Conservation (phyloP, 169 alveolate genomes). For the Eimeria mitis region DNA sequence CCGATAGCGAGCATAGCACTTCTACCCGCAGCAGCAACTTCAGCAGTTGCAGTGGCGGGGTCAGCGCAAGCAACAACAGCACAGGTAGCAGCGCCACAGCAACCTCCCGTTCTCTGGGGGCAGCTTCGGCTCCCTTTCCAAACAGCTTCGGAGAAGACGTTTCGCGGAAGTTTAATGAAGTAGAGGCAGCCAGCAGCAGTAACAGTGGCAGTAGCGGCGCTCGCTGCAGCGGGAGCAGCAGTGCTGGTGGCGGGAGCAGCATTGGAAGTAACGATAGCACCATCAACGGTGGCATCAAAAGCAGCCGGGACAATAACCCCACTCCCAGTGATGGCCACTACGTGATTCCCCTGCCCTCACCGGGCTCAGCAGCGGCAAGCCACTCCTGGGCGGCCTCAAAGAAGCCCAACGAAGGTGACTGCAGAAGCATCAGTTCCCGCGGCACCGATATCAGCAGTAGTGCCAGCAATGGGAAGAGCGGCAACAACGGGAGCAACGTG, state of each 20-base stretch:
- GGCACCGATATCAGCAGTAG: neutral
- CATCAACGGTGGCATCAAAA: neutral
- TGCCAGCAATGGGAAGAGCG: slow-evolving; percentile 1
- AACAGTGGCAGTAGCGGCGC: neutral
- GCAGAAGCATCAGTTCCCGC: neutral
- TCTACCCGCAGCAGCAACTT: neutral
- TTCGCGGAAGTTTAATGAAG: neutral
- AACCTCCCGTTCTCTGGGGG: neutral
- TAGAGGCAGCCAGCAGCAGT: neutral
- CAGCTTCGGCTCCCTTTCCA: neutral
- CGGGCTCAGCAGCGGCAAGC: neutral
- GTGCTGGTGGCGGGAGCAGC: neutral
- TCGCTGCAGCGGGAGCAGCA: neutral
- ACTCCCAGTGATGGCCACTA: neutral
- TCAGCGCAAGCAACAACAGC: neutral
- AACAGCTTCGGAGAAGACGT: neutral
- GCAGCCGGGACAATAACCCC: neutral
- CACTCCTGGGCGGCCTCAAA: neutral
- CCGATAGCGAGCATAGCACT: neutral
- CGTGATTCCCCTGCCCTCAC: neutral
- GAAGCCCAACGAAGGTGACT: neutral
- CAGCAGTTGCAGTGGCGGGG: neutral
- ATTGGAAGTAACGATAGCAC: neutral
- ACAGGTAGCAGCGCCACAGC: neutral
- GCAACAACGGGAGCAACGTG: neutral